Conservation (phyloP, 176 grass and related monocot genomes). For the Phoenix roebelenii region DNA sequence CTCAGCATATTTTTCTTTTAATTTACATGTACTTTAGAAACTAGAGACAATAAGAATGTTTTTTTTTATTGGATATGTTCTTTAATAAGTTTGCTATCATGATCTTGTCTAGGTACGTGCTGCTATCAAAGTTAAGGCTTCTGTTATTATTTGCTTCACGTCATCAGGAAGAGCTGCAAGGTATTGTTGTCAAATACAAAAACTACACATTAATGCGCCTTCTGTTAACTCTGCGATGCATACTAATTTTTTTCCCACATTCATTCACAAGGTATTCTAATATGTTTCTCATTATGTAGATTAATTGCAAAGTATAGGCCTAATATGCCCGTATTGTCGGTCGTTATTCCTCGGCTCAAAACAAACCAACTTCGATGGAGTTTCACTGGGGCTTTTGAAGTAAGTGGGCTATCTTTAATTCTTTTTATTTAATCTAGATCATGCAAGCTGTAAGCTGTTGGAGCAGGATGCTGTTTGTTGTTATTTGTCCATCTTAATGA, state of each 20-base stretch:
- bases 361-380: slow-evolving; percentile 97
- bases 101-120: slow-evolving; percentile 66
- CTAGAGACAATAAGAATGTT: background rate
- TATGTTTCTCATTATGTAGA: slow-evolving; percentile 31
- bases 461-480: no score
- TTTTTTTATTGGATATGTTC: background rate
- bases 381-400: slow-evolving; percentile 95
- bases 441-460: background rate
- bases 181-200: slow-evolving; percentile 27
- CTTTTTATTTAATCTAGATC: background rate
- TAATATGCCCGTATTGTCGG: slow-evolving; percentile 94
- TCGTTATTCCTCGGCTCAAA: slow-evolving; percentile 96
- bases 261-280: background rate
- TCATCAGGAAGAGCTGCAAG: slow-evolving; percentile 98
- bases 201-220: background rate
- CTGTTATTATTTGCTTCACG: slow-evolving; percentile 93
- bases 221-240: no score
- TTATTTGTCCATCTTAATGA: no score
- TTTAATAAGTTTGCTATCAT: background rate
- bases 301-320: slow-evolving; percentile 97
- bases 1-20: no score
- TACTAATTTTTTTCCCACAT: no score
- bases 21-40: no score
- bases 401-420: slow-evolving; percentile 7
- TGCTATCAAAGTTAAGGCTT: slow-evolving; percentile 97